These are phyloP conservation scores for Oryza rufipogon DNA, from an alignment of 176 grass and related monocot genomes.

Conservation along the genomic window DNA sequence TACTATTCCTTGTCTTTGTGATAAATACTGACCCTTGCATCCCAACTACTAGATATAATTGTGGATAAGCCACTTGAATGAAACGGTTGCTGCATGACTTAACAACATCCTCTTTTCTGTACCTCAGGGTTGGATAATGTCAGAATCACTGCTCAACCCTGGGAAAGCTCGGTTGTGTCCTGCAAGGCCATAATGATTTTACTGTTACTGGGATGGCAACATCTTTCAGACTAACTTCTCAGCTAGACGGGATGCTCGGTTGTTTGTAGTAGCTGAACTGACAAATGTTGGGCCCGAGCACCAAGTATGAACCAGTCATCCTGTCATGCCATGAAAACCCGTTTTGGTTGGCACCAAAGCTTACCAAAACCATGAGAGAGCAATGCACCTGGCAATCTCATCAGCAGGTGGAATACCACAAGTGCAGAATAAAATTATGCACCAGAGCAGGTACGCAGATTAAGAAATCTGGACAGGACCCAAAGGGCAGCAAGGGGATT, in stretches of 20 bases:
- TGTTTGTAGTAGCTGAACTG: slow-evolving; percentile 45
- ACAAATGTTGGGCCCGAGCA: slow-evolving; percentile 36
- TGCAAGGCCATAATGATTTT: slow-evolving; percentile 56
- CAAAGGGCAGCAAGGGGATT: neutral
- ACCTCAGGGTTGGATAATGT: slow-evolving; percentile 91
- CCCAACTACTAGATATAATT: slow-evolving; percentile 33
- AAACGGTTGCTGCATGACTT: neutral
- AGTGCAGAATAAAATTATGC: neutral
- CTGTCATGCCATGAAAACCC: neutral
- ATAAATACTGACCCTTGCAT: slow-evolving; percentile 26
- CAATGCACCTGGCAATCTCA: neutral
- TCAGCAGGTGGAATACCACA: slow-evolving; percentile 15
- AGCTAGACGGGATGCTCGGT: slow-evolving; percentile 24
- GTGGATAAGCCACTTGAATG: neutral
- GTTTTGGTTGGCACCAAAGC: neutral
- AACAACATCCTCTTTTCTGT: slow-evolving; percentile 38
- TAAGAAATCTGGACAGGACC: neutral
- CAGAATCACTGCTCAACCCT: slow-evolving; percentile 86
- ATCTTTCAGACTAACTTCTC: slow-evolving; percentile 30
- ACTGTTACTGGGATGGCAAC: neutral
- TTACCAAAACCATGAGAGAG: slow-evolving; percentile 32
- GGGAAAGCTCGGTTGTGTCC: slow-evolving; percentile 61
- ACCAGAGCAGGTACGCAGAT: neutral
- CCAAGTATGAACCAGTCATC: slow-evolving; percentile 27
- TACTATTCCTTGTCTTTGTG: slow-evolving; percentile 35